Conservation (phyloP, 1,139 yeast species). For the Williopsis jadinii region DNA sequence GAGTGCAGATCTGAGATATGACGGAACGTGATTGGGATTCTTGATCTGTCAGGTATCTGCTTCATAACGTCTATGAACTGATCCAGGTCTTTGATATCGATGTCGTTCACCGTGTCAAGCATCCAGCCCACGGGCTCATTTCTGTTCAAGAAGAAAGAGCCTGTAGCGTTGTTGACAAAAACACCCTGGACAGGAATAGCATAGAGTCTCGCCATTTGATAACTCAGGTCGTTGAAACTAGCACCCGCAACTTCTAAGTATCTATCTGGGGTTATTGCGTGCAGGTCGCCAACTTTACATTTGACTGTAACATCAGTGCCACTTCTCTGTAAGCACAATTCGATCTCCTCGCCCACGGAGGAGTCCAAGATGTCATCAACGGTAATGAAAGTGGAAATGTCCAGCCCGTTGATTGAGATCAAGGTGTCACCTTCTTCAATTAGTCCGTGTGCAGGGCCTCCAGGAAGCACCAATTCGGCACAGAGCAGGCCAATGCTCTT, state of each 20-base stretch:
- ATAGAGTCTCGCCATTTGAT: constrained; percentile 81
- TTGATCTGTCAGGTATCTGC: constrained; percentile 64
- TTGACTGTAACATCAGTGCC: constrained; percentile 48
- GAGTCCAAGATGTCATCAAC: constrained; percentile 83
- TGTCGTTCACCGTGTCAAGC: constrained; percentile 69
- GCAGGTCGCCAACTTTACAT: constrained; percentile 67
- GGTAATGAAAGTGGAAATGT: constrained; percentile 63
- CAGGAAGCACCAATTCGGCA: constrained; percentile 77
- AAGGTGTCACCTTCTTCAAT: constrained; percentile 85
- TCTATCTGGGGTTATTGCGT: constrained; percentile 73
- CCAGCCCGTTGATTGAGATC: constrained; percentile 60
- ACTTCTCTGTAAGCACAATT: constrained; percentile 65
- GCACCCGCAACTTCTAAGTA: constrained; percentile 85
- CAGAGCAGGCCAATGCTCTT: constrained; percentile 75
- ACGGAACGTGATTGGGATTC: constrained; percentile 66
- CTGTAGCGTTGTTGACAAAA: constrained; percentile 69
- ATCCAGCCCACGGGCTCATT: constrained; percentile 67
- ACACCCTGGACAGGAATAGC: constrained; percentile 85
- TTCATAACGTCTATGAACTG: constrained; percentile 75
- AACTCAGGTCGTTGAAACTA: constrained; percentile 74
- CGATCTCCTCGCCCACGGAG: constrained; percentile 53
- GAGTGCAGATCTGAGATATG: constrained; percentile 79
- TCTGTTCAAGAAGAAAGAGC: constrained; percentile 62
- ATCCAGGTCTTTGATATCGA: constrained; percentile 65
- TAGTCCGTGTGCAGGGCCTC: constrained; percentile 75